Evolutionary conservation across 2,329 filamentous ascomycete species (phyloP).

Genomic region (Clarireedia sp.): DNA sequence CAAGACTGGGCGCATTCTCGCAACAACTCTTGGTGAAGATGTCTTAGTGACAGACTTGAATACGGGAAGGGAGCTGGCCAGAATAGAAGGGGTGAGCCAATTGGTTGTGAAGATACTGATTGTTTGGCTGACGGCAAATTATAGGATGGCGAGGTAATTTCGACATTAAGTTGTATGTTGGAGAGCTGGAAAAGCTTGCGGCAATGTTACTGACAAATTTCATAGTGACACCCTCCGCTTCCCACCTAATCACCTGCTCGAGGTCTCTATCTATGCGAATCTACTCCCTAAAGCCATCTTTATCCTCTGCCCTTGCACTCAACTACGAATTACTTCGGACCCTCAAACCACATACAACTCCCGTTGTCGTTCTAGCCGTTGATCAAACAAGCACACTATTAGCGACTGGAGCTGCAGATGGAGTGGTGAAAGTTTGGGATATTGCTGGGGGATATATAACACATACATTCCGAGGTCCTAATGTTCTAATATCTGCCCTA

Average conservation of each 20-base stretch:
- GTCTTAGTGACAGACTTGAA: conserved; percentile 77
- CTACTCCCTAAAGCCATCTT: conserved; percentile 60
- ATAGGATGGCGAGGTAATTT: conserved; percentile 72
- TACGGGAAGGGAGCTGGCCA: conserved; percentile 73
- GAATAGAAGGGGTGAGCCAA: conserved; percentile 71
- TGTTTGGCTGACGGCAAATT: conserved; percentile 20
- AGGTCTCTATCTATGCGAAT: conserved; percentile 95
- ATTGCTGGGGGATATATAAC: conserved; percentile 84
- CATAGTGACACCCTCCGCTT: conserved; percentile 76
- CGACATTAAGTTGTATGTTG: conserved; percentile 56
- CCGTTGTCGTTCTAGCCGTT: conserved; percentile 77
- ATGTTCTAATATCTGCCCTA: conserved; percentile 82
- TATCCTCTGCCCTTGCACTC: conserved; percentile 47
- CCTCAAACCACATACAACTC: conserved; percentile 82
- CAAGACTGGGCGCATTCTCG: conserved; percentile 71
- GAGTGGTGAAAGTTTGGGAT: conserved; percentile 94
- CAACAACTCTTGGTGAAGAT: conserved; percentile 87
- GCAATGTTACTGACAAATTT: conserved; percentile 16
- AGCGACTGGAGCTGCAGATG: conserved; percentile 88
- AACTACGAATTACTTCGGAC: conserved; percentile 65
- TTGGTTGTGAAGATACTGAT: neutral
- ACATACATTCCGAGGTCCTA: conserved; percentile 90
- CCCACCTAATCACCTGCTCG: conserved; percentile 85
- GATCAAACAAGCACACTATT: conserved; percentile 84
- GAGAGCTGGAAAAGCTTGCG: conserved; percentile 5